phyloP scores from a whole-genome alignment of 768 basidiomycete genomes.

The Calocera viscosa region DNA sequence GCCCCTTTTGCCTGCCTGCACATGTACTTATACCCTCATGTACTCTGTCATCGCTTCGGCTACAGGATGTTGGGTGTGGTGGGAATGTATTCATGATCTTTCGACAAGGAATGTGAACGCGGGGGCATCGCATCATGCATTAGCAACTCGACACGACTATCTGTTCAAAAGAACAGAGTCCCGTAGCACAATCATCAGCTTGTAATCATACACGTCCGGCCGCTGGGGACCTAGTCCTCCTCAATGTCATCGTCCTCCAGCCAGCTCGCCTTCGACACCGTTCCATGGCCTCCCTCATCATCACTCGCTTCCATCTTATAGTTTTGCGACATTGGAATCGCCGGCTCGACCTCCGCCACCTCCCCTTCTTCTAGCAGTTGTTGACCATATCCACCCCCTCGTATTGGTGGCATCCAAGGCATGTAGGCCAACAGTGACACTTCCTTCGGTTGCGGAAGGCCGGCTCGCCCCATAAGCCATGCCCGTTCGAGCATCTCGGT shows the following conservation, averaged over 20 bases:
- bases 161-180: too few relatives aligned
- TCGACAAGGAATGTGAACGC: too few relatives aligned
- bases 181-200: too few relatives aligned
- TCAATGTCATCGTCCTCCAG: constrained; percentile 30
- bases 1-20: too few relatives aligned
- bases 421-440: constrained; percentile 32
- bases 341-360: constrained; percentile 13
- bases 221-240: constrained; percentile 23
- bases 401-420: constrained; percentile 9
- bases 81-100: too few relatives aligned
- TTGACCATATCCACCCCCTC: constrained; percentile 20
- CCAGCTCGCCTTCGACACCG: constrained; percentile 26
- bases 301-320: constrained; percentile 21
- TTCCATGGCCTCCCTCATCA: constrained; percentile 27
- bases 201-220: too few relatives aligned
- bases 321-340: background rate
- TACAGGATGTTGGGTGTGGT: too few relatives aligned
- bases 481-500: constrained; percentile 48
- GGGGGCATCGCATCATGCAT: too few relatives aligned
- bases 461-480: constrained; percentile 47
- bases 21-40: too few relatives aligned
- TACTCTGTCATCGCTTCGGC: too few relatives aligned
- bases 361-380: constrained; percentile 16
- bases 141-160: too few relatives aligned
- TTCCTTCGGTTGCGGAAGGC: constrained; percentile 33